These are phyloP conservation scores for Penicillium alfredii DNA, from an alignment of 495 filamentous ascomycete species.

Conservation along the genomic window DNA sequence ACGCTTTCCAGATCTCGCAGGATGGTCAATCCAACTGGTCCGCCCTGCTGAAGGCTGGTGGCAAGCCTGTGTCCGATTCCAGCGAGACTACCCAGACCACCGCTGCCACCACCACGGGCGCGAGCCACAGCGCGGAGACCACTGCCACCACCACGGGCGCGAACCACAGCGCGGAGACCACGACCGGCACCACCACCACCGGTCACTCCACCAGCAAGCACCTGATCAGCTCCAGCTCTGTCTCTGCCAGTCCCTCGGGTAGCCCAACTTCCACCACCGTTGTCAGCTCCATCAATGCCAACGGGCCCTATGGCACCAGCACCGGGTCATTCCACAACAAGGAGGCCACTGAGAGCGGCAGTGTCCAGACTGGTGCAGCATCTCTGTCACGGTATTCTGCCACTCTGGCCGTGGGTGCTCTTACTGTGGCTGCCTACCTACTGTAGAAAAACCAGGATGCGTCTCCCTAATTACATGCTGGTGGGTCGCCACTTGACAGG, in stretches of 20 bases:
- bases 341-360: constrained; percentile 9
- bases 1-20: constrained; percentile 45
- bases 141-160: constrained; percentile 3
- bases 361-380: constrained; percentile 13
- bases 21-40: constrained; percentile 40
- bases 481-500: too few species aligned
- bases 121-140: constrained; percentile 1
- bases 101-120: constrained; percentile 9
- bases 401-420: constrained; percentile 11
- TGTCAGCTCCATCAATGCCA: neutral
- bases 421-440: constrained; percentile 13
- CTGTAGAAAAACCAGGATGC: constrained; percentile 7
- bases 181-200: neutral
- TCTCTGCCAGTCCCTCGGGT: constrained; percentile 11
- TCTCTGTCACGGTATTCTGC: constrained; percentile 13
- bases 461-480: too few species aligned
- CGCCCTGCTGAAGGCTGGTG: constrained; percentile 26
- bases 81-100: constrained; percentile 10
- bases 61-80: constrained; percentile 17
- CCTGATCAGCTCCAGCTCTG: constrained; percentile 15
- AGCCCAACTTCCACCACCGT: constrained; percentile 8
- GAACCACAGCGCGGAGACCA: neutral
- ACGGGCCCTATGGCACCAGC: neutral
- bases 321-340: constrained; percentile 8
- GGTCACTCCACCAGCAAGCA: constrained; percentile 2